Base-by-base conservation (phyloP, 2,329 filamentous ascomycete genomes). In the Alternaria sp. region DNA sequence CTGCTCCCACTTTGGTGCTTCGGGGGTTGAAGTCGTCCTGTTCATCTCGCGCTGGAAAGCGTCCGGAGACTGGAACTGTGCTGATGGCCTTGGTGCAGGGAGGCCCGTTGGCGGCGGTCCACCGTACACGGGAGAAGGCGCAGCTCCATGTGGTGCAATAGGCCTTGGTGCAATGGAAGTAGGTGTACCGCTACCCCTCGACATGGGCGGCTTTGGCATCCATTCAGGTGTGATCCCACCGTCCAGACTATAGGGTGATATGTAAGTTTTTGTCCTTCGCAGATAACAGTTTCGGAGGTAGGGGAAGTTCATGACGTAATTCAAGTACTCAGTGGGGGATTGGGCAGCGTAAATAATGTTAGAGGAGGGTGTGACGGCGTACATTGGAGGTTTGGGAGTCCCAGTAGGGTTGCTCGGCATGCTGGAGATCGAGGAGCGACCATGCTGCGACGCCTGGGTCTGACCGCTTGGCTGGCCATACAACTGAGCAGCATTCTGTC, bases 271-370 rank as follows among this genome's bases (percentile, higher is more conserved):
- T 64, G 78, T 77, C 70, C 79, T 75, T 60, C 81, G 75, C 51
- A 80, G 77, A 68, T 79, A 82, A 54, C 79, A 78, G 62, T 82
- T 81, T 57, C 75, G 76, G 34, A 83, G 73, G 65, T 82, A 82
- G 11, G 81, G 81, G 61, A 81, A 83, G 57, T 80, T 77, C 66
- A 77, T 75, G 42, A 83, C 67, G 62, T 81, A 79, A 67, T 75
- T 69, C 64, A 83, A 64, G 62, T 82, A 82, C 56, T 79, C 73
- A 67, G 61, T 73, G 34, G 75, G 66, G 65, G 65, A 66, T 68
- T 68, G 77, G 66, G 63, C 71, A 69, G 78, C 77, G 60, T 74
- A 64, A 75, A 76, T 51, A 75, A 73, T 67, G 53, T 76, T 78
- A 67, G 77, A 78, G 59, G 70, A 69, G 68, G 69, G 66, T 71